phyloP scores from a whole-genome alignment of 2,329 filamentous ascomycete species.

The Moelleriella libera region DNA sequence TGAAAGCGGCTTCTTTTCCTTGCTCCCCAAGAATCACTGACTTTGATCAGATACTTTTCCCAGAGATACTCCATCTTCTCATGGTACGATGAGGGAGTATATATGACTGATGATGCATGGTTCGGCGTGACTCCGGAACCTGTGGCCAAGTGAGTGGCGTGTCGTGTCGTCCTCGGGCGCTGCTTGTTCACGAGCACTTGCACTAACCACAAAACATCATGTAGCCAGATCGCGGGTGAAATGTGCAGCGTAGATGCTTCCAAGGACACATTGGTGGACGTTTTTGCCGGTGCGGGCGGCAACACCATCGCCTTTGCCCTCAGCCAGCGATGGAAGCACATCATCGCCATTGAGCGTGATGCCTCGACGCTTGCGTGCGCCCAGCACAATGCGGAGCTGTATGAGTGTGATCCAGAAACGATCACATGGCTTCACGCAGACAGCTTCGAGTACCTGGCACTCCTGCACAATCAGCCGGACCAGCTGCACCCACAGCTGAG shows the following conservation, averaged over 20 bases:
- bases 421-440: slow-evolving; percentile 84
- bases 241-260: slow-evolving; percentile 39
- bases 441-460: slow-evolving; percentile 61
- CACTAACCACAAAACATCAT: background rate
- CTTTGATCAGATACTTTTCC: slow-evolving; percentile 60
- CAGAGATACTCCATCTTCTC: slow-evolving; percentile 83
- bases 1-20: background rate
- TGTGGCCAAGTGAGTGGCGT: slow-evolving; percentile 51
- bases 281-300: slow-evolving; percentile 83
- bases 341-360: slow-evolving; percentile 85
- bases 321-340: slow-evolving; percentile 61
- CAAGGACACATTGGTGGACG: slow-evolving; percentile 64
- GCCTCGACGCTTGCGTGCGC: slow-evolving; percentile 71
- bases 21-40: background rate
- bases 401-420: slow-evolving; percentile 55
- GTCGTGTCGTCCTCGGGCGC: background rate
- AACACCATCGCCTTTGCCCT: slow-evolving; percentile 92
- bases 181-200: background rate
- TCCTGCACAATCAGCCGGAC: slow-evolving; percentile 20
- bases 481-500: slow-evolving; percentile 23
- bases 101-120: slow-evolving; percentile 89
- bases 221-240: slow-evolving; percentile 61
- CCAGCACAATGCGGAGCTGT: slow-evolving; percentile 79
- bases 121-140: slow-evolving; percentile 93
- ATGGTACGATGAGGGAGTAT: slow-evolving; percentile 73